Base-by-base conservation (phyloP, 2,329 filamentous ascomycete genomes). In the Pezicula carpinea region DNA sequence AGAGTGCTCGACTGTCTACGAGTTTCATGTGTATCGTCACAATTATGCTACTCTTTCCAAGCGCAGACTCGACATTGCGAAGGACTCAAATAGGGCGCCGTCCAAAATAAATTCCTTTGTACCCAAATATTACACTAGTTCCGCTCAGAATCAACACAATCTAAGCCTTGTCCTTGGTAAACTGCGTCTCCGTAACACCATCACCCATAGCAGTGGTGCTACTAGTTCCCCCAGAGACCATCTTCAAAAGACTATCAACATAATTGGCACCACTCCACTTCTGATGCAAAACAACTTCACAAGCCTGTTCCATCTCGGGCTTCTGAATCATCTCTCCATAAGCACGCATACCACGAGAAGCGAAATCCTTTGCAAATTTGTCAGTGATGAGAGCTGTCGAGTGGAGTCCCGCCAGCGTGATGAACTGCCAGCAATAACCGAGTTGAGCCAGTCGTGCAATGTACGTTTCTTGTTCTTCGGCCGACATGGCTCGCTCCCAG, bases 151-250 rank as follows among this genome's bases (percentile, higher is more conserved):
- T n/a, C 23, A 26, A 26, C 23, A 26, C 6, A n/a, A 26, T 26
- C 23, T 26, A 26, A 6, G 6, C 23, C 3, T 10, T 10, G 23
- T 26, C 11, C 6, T 26, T 26, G 6, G 23, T 26, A 46, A 85
- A 85, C 60, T 84, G 81, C 0, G 78, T 76, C 68, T 97, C 92
- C 0, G 92, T 97, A 64, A 93, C 95, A 1, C 92, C 92, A 39
- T 92, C 87, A 1, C 92, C 92, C 92, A 96, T 96, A 66, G 89
- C 93, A 79, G 83, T 91, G 65, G 81, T 95, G 46, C 87, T 84
- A 47, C 85, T 90, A 69, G 87, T 95, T 18, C 91, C 92, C 59
- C 89, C 95, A 69, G 95, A 89, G 43, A 96, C 95, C 4, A 87
- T 83, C 0, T 90, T 90, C 26, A 96, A 65, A 39, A 96, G 92